Evolutionary conservation across 2,329 filamentous ascomycete genomes (phyloP).

Genomic region (Pseudogymnoascus sp.): DNA sequence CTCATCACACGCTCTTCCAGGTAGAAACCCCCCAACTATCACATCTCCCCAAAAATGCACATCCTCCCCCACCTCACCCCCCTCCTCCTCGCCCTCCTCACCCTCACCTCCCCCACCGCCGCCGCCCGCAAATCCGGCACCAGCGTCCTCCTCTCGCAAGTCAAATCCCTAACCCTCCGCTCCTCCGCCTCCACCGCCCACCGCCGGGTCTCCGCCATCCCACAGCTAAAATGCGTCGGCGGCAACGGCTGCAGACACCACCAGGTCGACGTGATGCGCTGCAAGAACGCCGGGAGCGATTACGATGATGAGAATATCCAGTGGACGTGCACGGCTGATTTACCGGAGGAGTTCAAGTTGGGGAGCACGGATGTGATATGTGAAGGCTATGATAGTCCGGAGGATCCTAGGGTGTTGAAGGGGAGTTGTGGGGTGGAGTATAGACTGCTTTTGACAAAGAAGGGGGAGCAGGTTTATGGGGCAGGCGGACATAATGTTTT

Average conservation of each 20-base stretch:
- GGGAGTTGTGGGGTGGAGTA: conserved; percentile 94
- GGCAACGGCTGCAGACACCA: conserved; percentile 58
- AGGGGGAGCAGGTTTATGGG: conserved; percentile 63
- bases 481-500: conserved; percentile 20
- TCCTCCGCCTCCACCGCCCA: conserved; percentile 58
- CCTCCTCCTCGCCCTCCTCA: conserved; percentile 18
- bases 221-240: conserved; percentile 71
- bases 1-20: not conserved
- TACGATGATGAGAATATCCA: conserved; percentile 76
- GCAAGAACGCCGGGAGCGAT: conserved; percentile 72
- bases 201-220: conserved; percentile 66
- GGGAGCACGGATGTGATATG: conserved; percentile 85
- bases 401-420: conserved; percentile 80
- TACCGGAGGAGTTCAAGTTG: conserved; percentile 57
- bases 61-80: conserved; percentile 17
- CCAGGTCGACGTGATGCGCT: conserved; percentile 74
- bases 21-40: not conserved
- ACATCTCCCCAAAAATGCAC: conserved; percentile 10
- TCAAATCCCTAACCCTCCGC: conserved; percentile 72
- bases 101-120: conserved; percentile 24
- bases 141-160: conserved; percentile 53
- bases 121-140: conserved; percentile 25
- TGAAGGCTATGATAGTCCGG: conserved; percentile 69
- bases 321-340: conserved; percentile 70
- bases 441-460: conserved; percentile 64